A percentile compares a stretch with the other conserved stretches of the same genome.
These are phyloP conservation scores for Rasamsonia emersonii DNA, from an alignment of 2,329 filamentous ascomycete species.

Conservation along the genomic window DNA sequence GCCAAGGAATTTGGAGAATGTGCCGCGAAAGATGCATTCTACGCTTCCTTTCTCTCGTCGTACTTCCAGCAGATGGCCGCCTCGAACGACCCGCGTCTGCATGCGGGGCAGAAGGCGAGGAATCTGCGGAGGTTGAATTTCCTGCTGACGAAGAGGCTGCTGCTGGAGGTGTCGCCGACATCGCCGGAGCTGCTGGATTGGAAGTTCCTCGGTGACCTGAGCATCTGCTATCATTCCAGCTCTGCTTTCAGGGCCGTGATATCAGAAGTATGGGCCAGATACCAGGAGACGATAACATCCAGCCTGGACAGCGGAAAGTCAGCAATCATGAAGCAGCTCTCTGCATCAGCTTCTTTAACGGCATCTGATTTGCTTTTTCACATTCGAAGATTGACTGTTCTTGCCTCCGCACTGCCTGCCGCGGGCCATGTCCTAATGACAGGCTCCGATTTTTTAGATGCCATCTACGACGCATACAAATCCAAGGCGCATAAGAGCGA, in stretches of 20 bases:
- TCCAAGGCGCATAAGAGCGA: slow-evolving; percentile 45
- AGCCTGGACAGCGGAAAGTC: slow-evolving; percentile 30
- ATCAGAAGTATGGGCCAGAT: slow-evolving; percentile 40
- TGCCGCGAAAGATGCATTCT: slow-evolving; percentile 49
- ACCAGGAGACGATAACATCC: slow-evolving; percentile 23
- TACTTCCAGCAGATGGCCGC: slow-evolving; percentile 51
- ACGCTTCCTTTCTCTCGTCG: slow-evolving; percentile 56
- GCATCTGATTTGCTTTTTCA: slow-evolving; percentile 14
- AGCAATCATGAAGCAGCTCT: slow-evolving; percentile 23
- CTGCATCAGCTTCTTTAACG: slow-evolving; percentile 9
- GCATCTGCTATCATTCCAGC: slow-evolving; percentile 58
- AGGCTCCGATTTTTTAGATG: slow-evolving; percentile 81
- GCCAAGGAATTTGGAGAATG: slow-evolving; percentile 47
- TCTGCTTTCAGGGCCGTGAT: slow-evolving; percentile 45
- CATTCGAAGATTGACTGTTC: slow-evolving; percentile 30
- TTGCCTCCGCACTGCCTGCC: slow-evolving; percentile 32
- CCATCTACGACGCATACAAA: slow-evolving; percentile 44
- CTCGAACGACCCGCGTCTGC: slow-evolving; percentile 23
- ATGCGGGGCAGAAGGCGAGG: slow-evolving; percentile 29
- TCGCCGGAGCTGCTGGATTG: slow-evolving; percentile 50
- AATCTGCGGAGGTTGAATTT: slow-evolving; percentile 57
- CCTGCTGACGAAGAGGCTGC: slow-evolving; percentile 52
- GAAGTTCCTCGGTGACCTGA: slow-evolving; percentile 60
- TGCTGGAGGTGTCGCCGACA: slow-evolving; percentile 39
- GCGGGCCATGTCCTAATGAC: slow-evolving; percentile 59